phyloP scores from a whole-genome alignment of 164 flowering plant genomes.

The Buxus sempervirens region DNA sequence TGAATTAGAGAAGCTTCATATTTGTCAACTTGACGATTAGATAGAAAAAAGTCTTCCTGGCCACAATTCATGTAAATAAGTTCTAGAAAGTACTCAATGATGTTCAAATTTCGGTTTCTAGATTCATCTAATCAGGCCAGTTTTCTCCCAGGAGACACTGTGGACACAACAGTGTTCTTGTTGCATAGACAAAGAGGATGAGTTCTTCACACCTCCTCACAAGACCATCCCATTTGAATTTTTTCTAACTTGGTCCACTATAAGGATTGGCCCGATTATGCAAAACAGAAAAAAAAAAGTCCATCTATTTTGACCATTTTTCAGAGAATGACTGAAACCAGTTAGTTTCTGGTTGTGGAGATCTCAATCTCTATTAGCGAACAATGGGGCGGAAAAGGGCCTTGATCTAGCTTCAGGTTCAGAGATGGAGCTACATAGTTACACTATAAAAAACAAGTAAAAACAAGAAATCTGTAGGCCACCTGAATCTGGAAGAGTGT shows the following conservation, averaged over 20 bases:
- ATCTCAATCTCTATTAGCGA: not conserved
- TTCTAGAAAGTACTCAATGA: not conserved
- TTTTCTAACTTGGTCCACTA: too few relatives aligned
- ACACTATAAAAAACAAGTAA: not conserved
- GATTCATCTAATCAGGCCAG: not conserved
- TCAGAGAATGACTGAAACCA: not conserved
- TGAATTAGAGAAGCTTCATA: not conserved
- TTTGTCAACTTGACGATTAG: not conserved
- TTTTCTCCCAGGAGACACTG: not conserved
- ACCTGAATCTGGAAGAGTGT: not conserved
- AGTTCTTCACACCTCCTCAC: not conserved
- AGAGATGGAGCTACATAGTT: not conserved
- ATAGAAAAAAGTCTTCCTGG: too few relatives aligned
- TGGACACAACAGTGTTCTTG: not conserved
- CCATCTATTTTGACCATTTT: too few relatives aligned
- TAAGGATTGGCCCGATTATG: too few relatives aligned
- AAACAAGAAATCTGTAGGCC: not conserved
- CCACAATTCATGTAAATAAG: not conserved
- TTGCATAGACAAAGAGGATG: not conserved
- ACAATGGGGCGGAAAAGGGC: too few relatives aligned
- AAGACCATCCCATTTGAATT: too few relatives aligned
- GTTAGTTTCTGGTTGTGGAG: not conserved
- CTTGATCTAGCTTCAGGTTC: not conserved
- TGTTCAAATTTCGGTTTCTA: not conserved
- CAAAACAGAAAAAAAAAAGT: too few relatives aligned